Percentiles rank a stretch among this genome's conserved stretches.
Conservation (phyloP, 73 alveolate genomes). For the Effrenium voratum region DNA sequence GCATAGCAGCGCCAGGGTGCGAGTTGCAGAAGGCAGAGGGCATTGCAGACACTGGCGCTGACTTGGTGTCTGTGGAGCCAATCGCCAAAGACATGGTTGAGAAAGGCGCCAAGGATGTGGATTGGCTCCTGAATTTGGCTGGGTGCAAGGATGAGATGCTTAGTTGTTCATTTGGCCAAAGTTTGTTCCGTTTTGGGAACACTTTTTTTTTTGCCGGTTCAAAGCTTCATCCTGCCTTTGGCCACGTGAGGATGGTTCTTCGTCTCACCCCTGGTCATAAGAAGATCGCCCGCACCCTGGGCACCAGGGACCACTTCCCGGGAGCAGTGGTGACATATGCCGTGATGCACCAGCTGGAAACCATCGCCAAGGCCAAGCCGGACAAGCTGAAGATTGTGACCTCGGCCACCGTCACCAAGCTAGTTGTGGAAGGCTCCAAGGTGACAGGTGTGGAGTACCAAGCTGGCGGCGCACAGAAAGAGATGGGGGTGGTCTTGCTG, state of each 20-base stretch:
- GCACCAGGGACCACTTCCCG: conserved; percentile 55
- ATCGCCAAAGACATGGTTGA: conserved; percentile 63
- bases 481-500: conserved; percentile 60
- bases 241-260: too few relatives aligned
- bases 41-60: conserved; percentile 41
- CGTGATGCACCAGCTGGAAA: conserved; percentile 66
- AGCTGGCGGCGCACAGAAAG: conserved; percentile 51
- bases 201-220: too few relatives aligned
- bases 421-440: conserved; percentile 38
- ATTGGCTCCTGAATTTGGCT: conserved; percentile 75
- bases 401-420: conserved; percentile 52
- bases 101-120: conserved; percentile 74
- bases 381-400: conserved; percentile 78
- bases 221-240: too few relatives aligned
- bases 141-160: conserved; percentile 89
- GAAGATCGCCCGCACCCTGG: conserved; percentile 41
- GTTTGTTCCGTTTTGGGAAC: too few relatives aligned
- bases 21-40: conserved; percentile 68
- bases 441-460: conserved; percentile 75
- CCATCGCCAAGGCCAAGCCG: conserved; percentile 67
- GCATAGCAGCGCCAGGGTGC: conserved; percentile 80
- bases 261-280: conserved; percentile 69
- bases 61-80: conserved; percentile 42
- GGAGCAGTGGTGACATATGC: conserved; percentile 90
- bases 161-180: too few relatives aligned